Percentiles rank a stretch among this genome's conserved stretches.
These are phyloP conservation scores for Penicillium sp. DNA, from an alignment of 2,329 filamentous ascomycete species.

Conservation along the genomic window DNA sequence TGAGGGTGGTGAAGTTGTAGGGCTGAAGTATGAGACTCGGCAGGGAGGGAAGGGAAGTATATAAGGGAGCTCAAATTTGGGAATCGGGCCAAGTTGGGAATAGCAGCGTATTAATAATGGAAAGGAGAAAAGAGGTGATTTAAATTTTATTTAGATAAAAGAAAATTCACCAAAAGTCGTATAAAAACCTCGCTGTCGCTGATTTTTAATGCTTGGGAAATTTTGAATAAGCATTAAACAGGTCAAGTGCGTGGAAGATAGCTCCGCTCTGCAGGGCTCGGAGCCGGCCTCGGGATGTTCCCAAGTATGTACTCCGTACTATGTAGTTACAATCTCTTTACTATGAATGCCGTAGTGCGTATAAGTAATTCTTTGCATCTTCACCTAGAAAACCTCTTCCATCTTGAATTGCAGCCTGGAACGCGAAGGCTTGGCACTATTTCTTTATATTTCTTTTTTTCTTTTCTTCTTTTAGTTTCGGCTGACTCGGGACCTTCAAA, in stretches of 20 bases:
- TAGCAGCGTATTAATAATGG: neutral
- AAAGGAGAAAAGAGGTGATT: too few relatives aligned
- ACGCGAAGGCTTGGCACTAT: conserved; percentile 3
- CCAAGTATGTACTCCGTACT: too few relatives aligned
- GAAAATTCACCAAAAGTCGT: neutral
- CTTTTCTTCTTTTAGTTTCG: conserved; percentile 5
- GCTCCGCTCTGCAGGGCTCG: too few relatives aligned
- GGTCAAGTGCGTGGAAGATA: conserved; percentile 3
- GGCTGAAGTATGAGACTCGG: conserved; percentile 21
- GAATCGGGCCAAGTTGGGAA: neutral
- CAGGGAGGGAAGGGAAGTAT: conserved; percentile 10
- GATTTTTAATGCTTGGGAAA: conserved; percentile 20
- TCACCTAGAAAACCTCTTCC: too few relatives aligned
- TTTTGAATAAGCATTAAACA: neutral
- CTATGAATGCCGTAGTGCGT: too few relatives aligned
- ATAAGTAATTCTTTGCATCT: too few relatives aligned
- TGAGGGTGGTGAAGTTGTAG: conserved; percentile 11
- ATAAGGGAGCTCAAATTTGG: conserved; percentile 8
- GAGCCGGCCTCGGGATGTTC: neutral
- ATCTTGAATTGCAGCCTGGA: neutral
- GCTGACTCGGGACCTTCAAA: conserved; percentile 17
- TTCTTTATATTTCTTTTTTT: neutral
- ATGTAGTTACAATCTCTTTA: too few relatives aligned
- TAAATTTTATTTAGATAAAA: too few relatives aligned
- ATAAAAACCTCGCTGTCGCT: conserved; percentile 8